Base-by-base conservation (phyloP, 768 basidiomycete genomes). In the Serendipita sp. region DNA sequence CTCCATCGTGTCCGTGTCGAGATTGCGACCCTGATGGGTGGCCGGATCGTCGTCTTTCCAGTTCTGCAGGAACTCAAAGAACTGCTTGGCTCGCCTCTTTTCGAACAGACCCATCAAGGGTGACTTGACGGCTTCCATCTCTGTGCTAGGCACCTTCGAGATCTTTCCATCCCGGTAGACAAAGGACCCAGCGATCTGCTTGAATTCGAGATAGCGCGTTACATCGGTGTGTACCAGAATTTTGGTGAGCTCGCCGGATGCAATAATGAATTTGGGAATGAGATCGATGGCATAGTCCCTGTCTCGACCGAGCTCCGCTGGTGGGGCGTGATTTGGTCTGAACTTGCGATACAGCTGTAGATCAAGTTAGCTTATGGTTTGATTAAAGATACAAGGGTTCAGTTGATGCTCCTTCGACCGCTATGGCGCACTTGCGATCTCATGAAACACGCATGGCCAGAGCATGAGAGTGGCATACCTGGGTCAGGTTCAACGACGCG, bases 161-260 rank as follows among this genome's bases (percentile, higher is more conserved):
- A 99, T 96, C 77, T 76, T 89, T 62, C 93, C 92, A 74, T 98
- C 95, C 64, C 95, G 86, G 74, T 93, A 97, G 66, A 99, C 96
- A 76, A 88, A 99, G 73, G 90, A 93, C 64, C 95, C 96, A 0
- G 96, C 92, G 76, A 99, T 97, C 78, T 97, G 95, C 80, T 98
- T 99, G 81, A 99, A 99, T 74, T 98, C 96, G 71, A 99, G 86
- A 76, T 99, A 99, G 67, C 93, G 87, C 46, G 90, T 94, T 67
- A 99, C 96, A 73, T 99, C 93, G 68, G 96, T 98, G 79, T 98
- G 94, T 46, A 99, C 93, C 68, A 99, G 87, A 76, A 99, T 98
- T 76, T 87, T 88, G 63, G 94, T 96, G 72, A 99, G 86, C 75
- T 97, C 94, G 64, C 96, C 96, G 10, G 91, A 92, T 34, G 96